A percentile compares a stretch with the other conserved stretches of the same genome.
phyloP scores from a whole-genome alignment of 2,329 filamentous ascomycete species.

The Aspergillus viridinutans region DNA sequence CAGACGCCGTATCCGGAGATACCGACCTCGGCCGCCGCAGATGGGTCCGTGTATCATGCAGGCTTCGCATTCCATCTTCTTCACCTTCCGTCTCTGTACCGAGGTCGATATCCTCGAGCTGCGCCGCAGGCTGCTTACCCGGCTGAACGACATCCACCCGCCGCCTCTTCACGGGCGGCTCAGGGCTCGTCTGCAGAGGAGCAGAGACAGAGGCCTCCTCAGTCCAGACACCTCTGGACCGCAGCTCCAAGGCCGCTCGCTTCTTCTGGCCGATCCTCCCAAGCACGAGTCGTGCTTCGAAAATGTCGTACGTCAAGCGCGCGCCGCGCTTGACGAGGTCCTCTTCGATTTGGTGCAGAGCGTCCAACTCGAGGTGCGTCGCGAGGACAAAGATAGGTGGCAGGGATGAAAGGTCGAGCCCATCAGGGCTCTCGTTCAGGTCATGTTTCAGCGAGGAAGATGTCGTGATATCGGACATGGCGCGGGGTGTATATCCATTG shows the following conservation, averaged over 20 bases:
- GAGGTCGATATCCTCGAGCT: constrained; percentile 23
- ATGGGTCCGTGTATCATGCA: constrained; percentile 7
- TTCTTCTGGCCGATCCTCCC: constrained; percentile 67
- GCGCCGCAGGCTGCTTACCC: neutral
- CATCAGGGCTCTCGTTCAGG: neutral
- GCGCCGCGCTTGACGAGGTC: constrained; percentile 53
- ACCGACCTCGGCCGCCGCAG: constrained; percentile 3
- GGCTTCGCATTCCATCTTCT: constrained; percentile 15
- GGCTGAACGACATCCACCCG: constrained; percentile 11
- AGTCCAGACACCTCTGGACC: constrained; percentile 58
- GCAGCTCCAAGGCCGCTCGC: constrained; percentile 73
- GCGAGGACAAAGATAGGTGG: constrained; percentile 71
- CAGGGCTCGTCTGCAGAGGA: neutral
- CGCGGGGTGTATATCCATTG: neutral
- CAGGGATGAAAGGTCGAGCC: constrained; percentile 30
- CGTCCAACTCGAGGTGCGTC: constrained; percentile 61
- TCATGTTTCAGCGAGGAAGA: constrained; percentile 12
- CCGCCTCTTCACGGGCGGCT: constrained; percentile 26
- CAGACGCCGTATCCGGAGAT: neutral
- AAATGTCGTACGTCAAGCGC: constrained; percentile 65
- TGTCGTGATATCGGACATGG: constrained; percentile 17
- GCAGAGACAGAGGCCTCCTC: constrained; percentile 28
- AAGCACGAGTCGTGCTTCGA: constrained; percentile 69
- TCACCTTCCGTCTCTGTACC: constrained; percentile 30
- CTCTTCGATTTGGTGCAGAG: constrained; percentile 62